Evolutionary conservation across 352 stramenopile genomes (phyloP).

Genomic region (Phytophthora colocasiae): DNA sequence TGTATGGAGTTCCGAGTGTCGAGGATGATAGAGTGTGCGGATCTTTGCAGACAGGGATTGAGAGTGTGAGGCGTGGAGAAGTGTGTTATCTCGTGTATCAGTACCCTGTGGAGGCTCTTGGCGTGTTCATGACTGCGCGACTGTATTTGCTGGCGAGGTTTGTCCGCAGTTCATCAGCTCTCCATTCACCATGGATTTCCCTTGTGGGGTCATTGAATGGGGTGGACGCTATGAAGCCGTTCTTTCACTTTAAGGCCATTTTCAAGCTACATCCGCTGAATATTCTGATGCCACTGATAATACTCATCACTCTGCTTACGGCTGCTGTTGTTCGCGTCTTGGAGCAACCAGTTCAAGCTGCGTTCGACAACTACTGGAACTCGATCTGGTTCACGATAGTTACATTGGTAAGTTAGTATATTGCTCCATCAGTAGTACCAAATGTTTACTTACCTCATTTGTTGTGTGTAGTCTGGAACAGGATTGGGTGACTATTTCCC

Average conservation of each 20-base stretch:
- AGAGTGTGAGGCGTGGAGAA: slow-evolving; percentile 35
- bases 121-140: slow-evolving; percentile 72
- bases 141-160: slow-evolving; percentile 76
- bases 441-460: neutral
- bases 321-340: slow-evolving; percentile 79
- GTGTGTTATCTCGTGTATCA: slow-evolving; percentile 69
- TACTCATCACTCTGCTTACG: slow-evolving; percentile 67
- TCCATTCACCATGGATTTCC: slow-evolving; percentile 83
- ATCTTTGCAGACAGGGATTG: slow-evolving; percentile 35
- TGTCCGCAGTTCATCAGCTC: slow-evolving; percentile 67
- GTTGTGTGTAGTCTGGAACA: slow-evolving; percentile 56
- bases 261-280: slow-evolving; percentile 76
- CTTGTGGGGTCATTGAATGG: slow-evolving; percentile 78
- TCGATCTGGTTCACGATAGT: slow-evolving; percentile 73
- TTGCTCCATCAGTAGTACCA: neutral
- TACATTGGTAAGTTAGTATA: slow-evolving; percentile 57
- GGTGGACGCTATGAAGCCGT: slow-evolving; percentile 79
- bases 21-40: slow-evolving; percentile 19
- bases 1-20: slow-evolving; percentile 42
- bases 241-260: slow-evolving; percentile 84
- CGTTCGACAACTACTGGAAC: slow-evolving; percentile 78
- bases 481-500: slow-evolving; percentile 80
- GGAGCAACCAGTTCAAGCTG: slow-evolving; percentile 65
- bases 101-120: slow-evolving; percentile 68
- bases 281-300: slow-evolving; percentile 61